Evolutionary conservation across 2,329 filamentous ascomycete species (phyloP).

Genomic region (Colletotrichum plurivorum): DNA sequence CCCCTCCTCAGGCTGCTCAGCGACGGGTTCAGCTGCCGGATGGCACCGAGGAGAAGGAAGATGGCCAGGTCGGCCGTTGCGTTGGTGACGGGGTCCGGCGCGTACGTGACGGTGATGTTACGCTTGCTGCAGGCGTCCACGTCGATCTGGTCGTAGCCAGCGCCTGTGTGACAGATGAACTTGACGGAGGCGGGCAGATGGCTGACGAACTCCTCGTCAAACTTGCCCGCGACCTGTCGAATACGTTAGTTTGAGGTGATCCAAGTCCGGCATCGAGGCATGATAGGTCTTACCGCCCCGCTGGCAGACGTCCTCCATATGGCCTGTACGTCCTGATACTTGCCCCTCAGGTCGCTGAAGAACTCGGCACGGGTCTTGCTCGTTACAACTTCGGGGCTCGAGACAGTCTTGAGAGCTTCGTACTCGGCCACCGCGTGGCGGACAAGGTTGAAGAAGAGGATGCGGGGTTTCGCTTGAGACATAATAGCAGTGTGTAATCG

Average conservation of each 20-base stretch:
- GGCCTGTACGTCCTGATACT: conserved; percentile 41
- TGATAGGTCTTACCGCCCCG: conserved; percentile 32
- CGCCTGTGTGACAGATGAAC: conserved; percentile 51
- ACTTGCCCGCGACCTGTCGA: conserved; percentile 45
- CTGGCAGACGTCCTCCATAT: conserved; percentile 46
- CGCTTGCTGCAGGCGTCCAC: conserved; percentile 43
- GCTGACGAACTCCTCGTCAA: conserved; percentile 61
- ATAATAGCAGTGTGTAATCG: not conserved
- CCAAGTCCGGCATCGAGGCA: not conserved
- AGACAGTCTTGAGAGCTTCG: conserved; percentile 34
- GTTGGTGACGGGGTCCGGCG: conserved; percentile 56
- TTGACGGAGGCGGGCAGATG: conserved; percentile 59
- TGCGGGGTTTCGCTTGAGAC: conserved; percentile 38
- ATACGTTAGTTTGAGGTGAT: not conserved
- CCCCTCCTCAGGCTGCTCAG: conserved; percentile 42
- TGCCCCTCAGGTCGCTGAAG: conserved; percentile 40
- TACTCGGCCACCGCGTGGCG: conserved; percentile 39
- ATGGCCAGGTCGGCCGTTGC: conserved; percentile 53
- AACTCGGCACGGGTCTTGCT: conserved; percentile 41
- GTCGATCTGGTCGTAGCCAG: conserved; percentile 50
- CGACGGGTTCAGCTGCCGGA: conserved; percentile 48
- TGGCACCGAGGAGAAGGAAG: conserved; percentile 48
- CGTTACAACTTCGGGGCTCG: conserved; percentile 41
- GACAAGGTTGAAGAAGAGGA: conserved; percentile 44
- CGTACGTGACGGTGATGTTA: conserved; percentile 45